Percentiles rank a stretch among this genome's conserved stretches.
Evolutionary conservation across 805 yeast genomes (phyloP).

Genomic region (Lachancea thermotolerans): DNA sequence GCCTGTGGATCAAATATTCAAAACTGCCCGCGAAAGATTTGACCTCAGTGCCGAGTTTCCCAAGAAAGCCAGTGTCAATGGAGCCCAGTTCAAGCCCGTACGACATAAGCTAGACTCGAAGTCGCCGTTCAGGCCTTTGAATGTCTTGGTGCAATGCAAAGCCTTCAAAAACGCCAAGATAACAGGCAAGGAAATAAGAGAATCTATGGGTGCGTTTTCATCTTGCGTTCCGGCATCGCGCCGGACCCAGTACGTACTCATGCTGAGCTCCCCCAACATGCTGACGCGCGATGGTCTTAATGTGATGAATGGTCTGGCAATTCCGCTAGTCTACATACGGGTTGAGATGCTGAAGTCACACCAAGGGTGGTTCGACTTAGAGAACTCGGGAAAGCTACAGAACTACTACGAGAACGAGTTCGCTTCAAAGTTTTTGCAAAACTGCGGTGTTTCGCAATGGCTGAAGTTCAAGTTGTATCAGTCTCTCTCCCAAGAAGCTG

Average conservation of each 20-base stretch:
- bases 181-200: conserved; percentile 28
- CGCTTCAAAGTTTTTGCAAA: conserved; percentile 22
- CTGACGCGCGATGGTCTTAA: conserved; percentile 27
- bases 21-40: conserved; percentile 2
- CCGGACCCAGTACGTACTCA: conserved; percentile 18
- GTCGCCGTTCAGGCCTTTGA: conserved; percentile 10
- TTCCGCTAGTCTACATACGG: conserved; percentile 28
- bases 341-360: conserved; percentile 20
- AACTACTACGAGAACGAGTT: conserved; percentile 30
- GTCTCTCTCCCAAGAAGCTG: neutral
- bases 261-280: conserved; percentile 30
- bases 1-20: conserved; percentile 16
- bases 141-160: conserved; percentile 30
- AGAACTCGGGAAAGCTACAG: conserved; percentile 22
- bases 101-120: conserved; percentile 9
- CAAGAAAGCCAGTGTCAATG: conserved; percentile 15
- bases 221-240: conserved; percentile 16
- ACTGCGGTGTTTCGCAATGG: conserved; percentile 27
- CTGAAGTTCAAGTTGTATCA: conserved; percentile 16
- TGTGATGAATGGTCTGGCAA: conserved; percentile 21
- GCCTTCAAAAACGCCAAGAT: conserved; percentile 25
- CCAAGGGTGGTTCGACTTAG: conserved; percentile 18
- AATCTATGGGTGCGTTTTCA: conserved; percentile 27
- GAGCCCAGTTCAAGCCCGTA: conserved; percentile 18
- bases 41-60: conserved; percentile 11